phyloP scores from a whole-genome alignment of 257 asterid genomes.

The Rubia yunnanensis region DNA sequence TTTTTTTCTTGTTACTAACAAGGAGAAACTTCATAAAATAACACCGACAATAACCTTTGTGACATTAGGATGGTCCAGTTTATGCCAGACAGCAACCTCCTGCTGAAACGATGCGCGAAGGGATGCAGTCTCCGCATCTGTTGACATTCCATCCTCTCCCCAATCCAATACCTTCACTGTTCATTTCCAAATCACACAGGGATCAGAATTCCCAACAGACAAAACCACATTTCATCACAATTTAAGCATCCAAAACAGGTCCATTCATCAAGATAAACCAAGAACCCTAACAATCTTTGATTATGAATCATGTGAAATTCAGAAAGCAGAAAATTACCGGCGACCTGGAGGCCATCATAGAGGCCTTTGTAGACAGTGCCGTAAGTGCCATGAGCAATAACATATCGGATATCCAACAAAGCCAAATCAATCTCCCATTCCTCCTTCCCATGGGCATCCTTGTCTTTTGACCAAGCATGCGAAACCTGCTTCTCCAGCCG shows the following conservation, averaged over 20 bases:
- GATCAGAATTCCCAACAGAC: slow-evolving; percentile 10
- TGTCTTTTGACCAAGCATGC: slow-evolving; percentile 30
- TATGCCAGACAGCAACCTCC: slow-evolving; percentile 72
- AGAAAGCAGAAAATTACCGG: slow-evolving; percentile 26
- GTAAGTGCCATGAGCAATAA: slow-evolving; percentile 55
- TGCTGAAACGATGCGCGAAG: slow-evolving; percentile 46
- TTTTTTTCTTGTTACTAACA: too few relatives aligned
- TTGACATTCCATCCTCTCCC: slow-evolving; percentile 62
- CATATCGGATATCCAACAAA: slow-evolving; percentile 42
- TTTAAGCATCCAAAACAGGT: background rate
- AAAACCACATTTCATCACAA: background rate
- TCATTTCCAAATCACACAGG: slow-evolving; percentile 8
- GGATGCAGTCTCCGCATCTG: slow-evolving; percentile 44
- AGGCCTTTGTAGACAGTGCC: slow-evolving; percentile 48
- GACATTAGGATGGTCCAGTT: slow-evolving; percentile 62
- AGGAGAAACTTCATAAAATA: background rate
- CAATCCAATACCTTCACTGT: slow-evolving; percentile 67
- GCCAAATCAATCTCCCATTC: slow-evolving; percentile 53
- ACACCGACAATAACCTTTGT: slow-evolving; percentile 39
- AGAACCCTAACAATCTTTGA: background rate
- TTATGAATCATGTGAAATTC: background rate
- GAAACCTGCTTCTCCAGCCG: slow-evolving; percentile 50
- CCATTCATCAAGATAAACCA: background rate
- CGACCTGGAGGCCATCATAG: slow-evolving; percentile 53
- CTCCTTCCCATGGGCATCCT: slow-evolving; percentile 19